Conservation (phyloP, 75 land plant genomes). For the Pinus tabuliformis region DNA sequence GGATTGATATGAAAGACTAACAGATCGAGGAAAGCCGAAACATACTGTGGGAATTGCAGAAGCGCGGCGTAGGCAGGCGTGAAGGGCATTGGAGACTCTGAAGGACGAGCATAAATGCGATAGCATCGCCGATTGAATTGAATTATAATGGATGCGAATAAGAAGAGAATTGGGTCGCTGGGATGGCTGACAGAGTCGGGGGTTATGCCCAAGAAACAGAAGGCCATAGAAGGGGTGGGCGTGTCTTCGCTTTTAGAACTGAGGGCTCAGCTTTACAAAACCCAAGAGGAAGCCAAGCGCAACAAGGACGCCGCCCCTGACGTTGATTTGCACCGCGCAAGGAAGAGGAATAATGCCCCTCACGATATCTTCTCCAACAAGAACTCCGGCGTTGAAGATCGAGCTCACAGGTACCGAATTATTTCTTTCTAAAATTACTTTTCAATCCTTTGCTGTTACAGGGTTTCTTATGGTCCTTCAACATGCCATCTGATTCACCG, state of each 20-base stretch:
- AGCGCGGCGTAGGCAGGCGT: too few relatives aligned
- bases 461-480: too few relatives aligned
- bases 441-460: too few relatives aligned
- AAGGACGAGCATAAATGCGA: too few relatives aligned
- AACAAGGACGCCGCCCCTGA: constrained; percentile 50
- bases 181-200: constrained; percentile 99
- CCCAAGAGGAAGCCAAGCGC: constrained; percentile 72
- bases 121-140: too few relatives aligned
- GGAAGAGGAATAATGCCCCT: constrained; percentile 43
- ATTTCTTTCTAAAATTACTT: background rate
- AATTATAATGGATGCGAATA: background rate
- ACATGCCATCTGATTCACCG: too few relatives aligned
- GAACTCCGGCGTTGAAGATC: constrained; percentile 87
- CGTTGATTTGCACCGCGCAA: constrained; percentile 35
- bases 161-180: constrained; percentile 66
- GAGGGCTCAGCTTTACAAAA: constrained; percentile 84
- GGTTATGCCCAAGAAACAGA: constrained; percentile 83
- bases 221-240: constrained; percentile 85
- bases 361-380: constrained; percentile 47
- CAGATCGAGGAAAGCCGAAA: too few relatives aligned
- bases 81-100: too few relatives aligned
- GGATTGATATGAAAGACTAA: too few relatives aligned
- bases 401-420: constrained; percentile 50
- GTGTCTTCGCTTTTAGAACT: constrained; percentile 87
- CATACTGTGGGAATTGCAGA: too few relatives aligned